These are phyloP conservation scores for Kernera saxatilis DNA, from an alignment of 345 rosid genomes.

Conservation along the genomic window DNA sequence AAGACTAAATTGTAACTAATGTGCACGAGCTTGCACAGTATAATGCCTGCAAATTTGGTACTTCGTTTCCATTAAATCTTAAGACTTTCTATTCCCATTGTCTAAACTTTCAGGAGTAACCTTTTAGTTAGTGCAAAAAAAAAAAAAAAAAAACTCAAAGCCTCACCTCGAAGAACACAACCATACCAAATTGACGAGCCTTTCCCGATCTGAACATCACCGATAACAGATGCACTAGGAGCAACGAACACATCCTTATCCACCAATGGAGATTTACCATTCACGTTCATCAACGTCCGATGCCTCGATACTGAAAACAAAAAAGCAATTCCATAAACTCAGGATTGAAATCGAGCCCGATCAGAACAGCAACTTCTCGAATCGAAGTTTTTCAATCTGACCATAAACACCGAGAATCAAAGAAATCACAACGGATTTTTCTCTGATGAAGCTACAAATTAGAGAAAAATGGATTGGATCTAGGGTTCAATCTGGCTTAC, in stretches of 20 bases:
- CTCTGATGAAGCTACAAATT: background rate
- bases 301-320: conserved; percentile 68
- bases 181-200: conserved; percentile 97
- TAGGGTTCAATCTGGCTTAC: conserved; percentile 36
- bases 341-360: background rate
- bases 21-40: background rate
- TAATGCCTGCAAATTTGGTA: background rate
- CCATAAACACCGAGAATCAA: background rate
- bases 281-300: conserved; percentile 86
- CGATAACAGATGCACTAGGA: conserved; percentile 88
- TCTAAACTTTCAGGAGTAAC: background rate
- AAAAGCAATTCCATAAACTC: background rate
- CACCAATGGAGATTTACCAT: conserved; percentile 76
- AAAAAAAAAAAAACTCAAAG: background rate
- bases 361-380: background rate
- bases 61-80: background rate
- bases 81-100: background rate
- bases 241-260: conserved; percentile 90
- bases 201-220: conserved; percentile 81
- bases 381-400: background rate
- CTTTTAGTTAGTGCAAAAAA: background rate
- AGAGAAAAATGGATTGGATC: conserved; percentile 12
- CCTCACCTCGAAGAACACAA: conserved; percentile 86
- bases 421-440: background rate
- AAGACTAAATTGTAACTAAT: background rate